Conservation (phyloP, 176 grass and related monocot genomes). For the Hsuehochloa calcarea region DNA sequence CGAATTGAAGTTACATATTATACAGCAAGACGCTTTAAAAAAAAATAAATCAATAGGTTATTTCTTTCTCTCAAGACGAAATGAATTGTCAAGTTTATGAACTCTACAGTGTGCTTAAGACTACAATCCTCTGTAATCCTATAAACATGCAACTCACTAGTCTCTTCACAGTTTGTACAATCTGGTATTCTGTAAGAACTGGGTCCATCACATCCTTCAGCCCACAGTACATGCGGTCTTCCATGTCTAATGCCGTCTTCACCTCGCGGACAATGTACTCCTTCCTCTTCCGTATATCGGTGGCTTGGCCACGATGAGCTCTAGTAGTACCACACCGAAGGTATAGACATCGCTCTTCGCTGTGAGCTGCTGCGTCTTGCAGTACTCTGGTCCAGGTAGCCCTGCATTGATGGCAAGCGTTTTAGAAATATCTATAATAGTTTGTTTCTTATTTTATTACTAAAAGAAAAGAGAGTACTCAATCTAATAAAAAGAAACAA, state of each 20-base stretch:
- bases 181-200: not conserved
- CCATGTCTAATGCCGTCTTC: constrained; percentile 52
- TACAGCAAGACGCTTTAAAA: not conserved
- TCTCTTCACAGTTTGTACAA: not conserved
- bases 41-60: not conserved
- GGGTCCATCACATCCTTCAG: constrained; percentile 77
- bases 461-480: too few species aligned
- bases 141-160: not conserved
- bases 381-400: constrained; percentile 91
- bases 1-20: too few species aligned
- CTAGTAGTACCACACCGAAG: constrained; percentile 75
- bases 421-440: not conserved
- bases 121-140: not conserved
- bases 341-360: constrained; percentile 92
- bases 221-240: constrained; percentile 43
- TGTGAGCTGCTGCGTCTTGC: constrained; percentile 74
- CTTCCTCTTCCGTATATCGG: constrained; percentile 52
- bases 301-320: constrained; percentile 60
- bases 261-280: constrained; percentile 68
- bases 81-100: not conserved
- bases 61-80: not conserved
- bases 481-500: too few species aligned
- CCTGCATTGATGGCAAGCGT: constrained; percentile 35
- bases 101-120: not conserved
- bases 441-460: too few species aligned